Conservation (phyloP, 1,284 basidiomycete genomes). For the Trametes sp. region DNA sequence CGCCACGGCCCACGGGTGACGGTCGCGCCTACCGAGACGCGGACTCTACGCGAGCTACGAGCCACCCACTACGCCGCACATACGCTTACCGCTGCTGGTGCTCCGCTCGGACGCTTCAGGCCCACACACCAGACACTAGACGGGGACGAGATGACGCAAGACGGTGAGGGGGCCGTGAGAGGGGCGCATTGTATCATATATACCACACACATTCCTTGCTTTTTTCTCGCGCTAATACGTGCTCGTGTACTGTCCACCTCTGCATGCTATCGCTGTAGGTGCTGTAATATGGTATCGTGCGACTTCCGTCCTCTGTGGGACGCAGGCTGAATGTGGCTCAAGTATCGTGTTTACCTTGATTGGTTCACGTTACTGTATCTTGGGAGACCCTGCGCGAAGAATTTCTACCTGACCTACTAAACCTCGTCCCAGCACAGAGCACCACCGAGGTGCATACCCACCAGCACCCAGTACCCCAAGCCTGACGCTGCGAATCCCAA, state of each 20-base stretch:
- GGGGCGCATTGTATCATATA: conserved; percentile 36
- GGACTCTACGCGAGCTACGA: not conserved
- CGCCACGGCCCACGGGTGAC: too few species aligned
- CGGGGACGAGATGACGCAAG: conserved; percentile 1
- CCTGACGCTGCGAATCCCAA: too few species aligned
- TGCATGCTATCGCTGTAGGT: conserved; percentile 15
- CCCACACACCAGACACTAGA: not conserved
- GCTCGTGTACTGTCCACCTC: conserved; percentile 21
- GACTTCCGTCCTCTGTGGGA: not conserved
- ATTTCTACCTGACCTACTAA: too few species aligned
- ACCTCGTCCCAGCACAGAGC: too few species aligned
- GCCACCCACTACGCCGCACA: not conserved
- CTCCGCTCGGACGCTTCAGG: conserved; percentile 9
- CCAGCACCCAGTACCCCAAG: too few species aligned
- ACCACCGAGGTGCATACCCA: too few species aligned
- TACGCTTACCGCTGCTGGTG: not conserved
- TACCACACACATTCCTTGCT: conserved; percentile 32
- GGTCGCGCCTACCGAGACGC: too few species aligned
- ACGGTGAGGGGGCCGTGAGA: not conserved
- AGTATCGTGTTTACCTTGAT: too few species aligned
- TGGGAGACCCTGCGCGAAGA: too few species aligned
- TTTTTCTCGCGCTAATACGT: conserved; percentile 17
- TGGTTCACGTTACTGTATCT: too few species aligned
- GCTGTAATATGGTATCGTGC: conserved; percentile 22
- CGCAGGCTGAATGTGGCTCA: too few species aligned